Evolutionary conservation across 768 basidiomycete species (phyloP).

Genomic region (Cystofilobasidium bisporidii): DNA sequence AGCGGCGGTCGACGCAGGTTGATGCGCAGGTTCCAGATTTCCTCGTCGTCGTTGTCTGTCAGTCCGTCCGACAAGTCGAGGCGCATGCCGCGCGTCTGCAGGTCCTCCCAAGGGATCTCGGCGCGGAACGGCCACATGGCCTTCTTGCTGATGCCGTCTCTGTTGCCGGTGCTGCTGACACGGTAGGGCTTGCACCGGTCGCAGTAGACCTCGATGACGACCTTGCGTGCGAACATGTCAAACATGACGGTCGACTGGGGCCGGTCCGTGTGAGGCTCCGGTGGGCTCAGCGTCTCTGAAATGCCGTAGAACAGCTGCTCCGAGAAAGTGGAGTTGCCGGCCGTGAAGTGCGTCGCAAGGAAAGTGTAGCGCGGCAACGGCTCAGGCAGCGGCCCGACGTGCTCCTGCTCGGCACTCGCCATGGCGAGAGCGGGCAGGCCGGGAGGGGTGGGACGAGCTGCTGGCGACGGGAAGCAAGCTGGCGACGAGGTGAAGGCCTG

Average conservation of each 20-base stretch:
- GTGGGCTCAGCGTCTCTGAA: not conserved
- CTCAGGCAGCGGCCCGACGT: not conserved
- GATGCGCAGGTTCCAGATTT: constrained; percentile 10
- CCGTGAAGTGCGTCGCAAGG: constrained; percentile 6
- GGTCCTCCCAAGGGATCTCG: constrained; percentile 16
- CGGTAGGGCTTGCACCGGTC: constrained; percentile 1
- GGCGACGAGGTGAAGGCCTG: too few relatives aligned
- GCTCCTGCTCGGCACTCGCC: not conserved
- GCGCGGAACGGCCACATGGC: constrained; percentile 3
- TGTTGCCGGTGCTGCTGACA: not conserved
- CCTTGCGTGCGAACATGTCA: not conserved
- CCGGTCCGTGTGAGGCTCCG: not conserved
- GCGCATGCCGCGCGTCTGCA: constrained; percentile 13
- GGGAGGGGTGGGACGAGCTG: too few relatives aligned
- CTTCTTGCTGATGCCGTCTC: not conserved
- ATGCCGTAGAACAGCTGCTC: constrained; percentile 15
- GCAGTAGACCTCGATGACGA: constrained; percentile 14
- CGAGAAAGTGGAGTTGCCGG: constrained; percentile 4
- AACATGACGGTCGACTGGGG: constrained; percentile 9
- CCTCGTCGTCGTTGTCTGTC: not conserved
- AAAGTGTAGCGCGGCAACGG: not conserved
- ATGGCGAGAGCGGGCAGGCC: not conserved
- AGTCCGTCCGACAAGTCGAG: not conserved
- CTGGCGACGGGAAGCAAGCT: too few relatives aligned
- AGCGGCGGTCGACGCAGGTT: constrained; percentile 8